phyloP scores from a whole-genome alignment of 192 early-diverging fungal genomes.

The Oehlia diaphana region DNA sequence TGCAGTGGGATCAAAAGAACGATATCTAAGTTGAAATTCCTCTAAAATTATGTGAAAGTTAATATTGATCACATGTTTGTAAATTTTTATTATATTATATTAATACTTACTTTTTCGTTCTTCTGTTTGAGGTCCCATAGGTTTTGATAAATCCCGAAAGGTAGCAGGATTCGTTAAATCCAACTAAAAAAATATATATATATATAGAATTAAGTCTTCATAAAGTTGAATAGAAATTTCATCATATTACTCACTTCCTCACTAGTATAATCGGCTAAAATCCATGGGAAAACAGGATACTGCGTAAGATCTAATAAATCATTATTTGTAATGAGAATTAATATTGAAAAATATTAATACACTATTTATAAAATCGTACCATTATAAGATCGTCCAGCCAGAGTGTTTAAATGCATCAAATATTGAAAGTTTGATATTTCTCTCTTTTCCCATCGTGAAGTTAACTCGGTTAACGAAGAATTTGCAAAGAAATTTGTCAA shows the following conservation, averaged over 20 bases:
- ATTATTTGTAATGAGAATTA: slow-evolving; percentile 29
- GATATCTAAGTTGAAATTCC: slow-evolving; percentile 65
- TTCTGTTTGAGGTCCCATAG: slow-evolving; percentile 84
- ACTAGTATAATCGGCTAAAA: slow-evolving; percentile 77
- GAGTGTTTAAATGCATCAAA: slow-evolving; percentile 88
- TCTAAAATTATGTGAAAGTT: slow-evolving; percentile 29
- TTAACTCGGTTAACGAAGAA: slow-evolving; percentile 65
- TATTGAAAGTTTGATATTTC: slow-evolving; percentile 97
- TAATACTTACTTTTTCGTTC: slow-evolving; percentile 48
- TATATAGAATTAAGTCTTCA: background rate
- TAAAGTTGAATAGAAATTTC: background rate
- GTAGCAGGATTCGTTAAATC: slow-evolving; percentile 74
- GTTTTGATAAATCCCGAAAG: slow-evolving; percentile 88
- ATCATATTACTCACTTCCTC: slow-evolving; percentile 43
- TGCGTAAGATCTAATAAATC: slow-evolving; percentile 80
- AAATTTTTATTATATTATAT: background rate
- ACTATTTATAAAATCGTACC: slow-evolving; percentile 12
- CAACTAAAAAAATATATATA: slow-evolving; percentile 50
- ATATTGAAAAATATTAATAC: background rate
- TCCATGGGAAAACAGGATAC: slow-evolving; percentile 97
- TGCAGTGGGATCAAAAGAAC: slow-evolving; percentile 59
- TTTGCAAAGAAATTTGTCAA: slow-evolving; percentile 65
- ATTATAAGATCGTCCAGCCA: slow-evolving; percentile 81
- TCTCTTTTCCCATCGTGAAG: slow-evolving; percentile 77
- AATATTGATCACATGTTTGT: slow-evolving; percentile 4